Evolutionary conservation across 1,284 basidiomycete genomes (phyloP).

Genomic region (Sanghuangporus weigelae): DNA sequence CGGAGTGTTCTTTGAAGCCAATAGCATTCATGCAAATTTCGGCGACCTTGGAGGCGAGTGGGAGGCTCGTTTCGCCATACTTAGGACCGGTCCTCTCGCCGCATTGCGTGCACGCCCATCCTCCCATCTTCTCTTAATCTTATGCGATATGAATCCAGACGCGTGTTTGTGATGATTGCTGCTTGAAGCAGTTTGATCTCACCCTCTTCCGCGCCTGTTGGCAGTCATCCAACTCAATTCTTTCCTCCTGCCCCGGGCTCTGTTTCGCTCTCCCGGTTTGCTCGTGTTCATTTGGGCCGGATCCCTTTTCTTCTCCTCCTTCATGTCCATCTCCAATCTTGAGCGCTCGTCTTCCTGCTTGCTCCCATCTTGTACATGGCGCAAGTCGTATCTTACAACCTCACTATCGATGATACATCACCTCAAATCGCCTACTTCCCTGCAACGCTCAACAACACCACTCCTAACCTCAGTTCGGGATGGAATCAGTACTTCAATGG

Average conservation of each 20-base stretch:
- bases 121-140: not conserved
- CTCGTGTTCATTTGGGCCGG: constrained; percentile 3
- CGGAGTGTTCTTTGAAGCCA: not conserved
- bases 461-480: constrained; percentile 38
- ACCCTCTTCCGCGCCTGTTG: not conserved
- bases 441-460: constrained; percentile 45
- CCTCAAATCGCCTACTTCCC: constrained; percentile 59
- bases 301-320: constrained; percentile 16
- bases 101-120: not conserved
- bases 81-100: not conserved
- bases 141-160: constrained; percentile 4
- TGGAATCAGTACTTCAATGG: constrained; percentile 59
- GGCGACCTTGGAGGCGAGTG: not conserved
- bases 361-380: constrained; percentile 14
- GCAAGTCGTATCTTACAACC: constrained; percentile 29
- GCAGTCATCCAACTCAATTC: not conserved
- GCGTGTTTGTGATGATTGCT: constrained; percentile 12
- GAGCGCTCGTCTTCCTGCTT: constrained; percentile 4
- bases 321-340: constrained; percentile 15
- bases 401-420: constrained; percentile 62
- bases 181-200: constrained; percentile 12
- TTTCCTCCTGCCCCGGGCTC: not conserved
- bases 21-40: not conserved
- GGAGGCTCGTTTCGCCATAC: not conserved
- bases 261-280: not conserved